These are phyloP conservation scores for Candida khao-thaluensis DNA, from an alignment of 805 yeast species.

Conservation along the genomic window DNA sequence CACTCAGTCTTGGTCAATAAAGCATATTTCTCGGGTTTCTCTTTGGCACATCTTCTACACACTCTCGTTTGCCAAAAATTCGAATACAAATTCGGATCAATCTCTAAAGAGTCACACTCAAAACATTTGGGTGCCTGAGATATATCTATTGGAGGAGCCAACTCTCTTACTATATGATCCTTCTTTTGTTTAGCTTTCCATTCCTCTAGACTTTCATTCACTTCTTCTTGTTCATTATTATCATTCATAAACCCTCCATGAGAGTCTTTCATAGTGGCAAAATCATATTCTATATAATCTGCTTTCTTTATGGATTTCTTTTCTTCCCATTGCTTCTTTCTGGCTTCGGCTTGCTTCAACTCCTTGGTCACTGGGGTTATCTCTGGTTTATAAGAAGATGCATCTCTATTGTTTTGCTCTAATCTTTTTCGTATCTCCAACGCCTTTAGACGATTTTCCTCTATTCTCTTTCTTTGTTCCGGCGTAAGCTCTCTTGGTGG, in stretches of 20 bases:
- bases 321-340: slow-evolving; percentile 15
- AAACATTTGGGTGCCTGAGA: slow-evolving; percentile 75
- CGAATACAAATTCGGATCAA: slow-evolving; percentile 68
- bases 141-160: slow-evolving; percentile 72
- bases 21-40: slow-evolving; percentile 83
- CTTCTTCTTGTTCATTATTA: slow-evolving; percentile 14
- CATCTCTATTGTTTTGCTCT: slow-evolving; percentile 39
- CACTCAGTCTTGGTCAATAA: slow-evolving; percentile 94
- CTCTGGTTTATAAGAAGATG: slow-evolving; percentile 19
- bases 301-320: slow-evolving; percentile 46
- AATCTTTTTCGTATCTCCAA: slow-evolving; percentile 39
- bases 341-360: slow-evolving; percentile 6
- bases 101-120: slow-evolving; percentile 79
- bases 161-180: slow-evolving; percentile 43
- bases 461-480: slow-evolving; percentile 51
- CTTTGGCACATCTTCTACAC: slow-evolving; percentile 73
- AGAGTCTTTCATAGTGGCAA: slow-evolving; percentile 85
- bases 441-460: slow-evolving; percentile 54
- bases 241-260: slow-evolving; percentile 76
- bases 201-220: slow-evolving; percentile 35
- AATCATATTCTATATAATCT: slow-evolving; percentile 81
- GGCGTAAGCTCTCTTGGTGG: slow-evolving; percentile 31
- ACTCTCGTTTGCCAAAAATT: slow-evolving; percentile 70
- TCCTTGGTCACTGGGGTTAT: slow-evolving; percentile 14
- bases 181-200: slow-evolving; percentile 48